Evolutionary conservation across 2,329 filamentous ascomycete genomes (phyloP), one percentile per base, ranked within the genome.

Genomic region (Karstenula rhodostoma): DNA sequence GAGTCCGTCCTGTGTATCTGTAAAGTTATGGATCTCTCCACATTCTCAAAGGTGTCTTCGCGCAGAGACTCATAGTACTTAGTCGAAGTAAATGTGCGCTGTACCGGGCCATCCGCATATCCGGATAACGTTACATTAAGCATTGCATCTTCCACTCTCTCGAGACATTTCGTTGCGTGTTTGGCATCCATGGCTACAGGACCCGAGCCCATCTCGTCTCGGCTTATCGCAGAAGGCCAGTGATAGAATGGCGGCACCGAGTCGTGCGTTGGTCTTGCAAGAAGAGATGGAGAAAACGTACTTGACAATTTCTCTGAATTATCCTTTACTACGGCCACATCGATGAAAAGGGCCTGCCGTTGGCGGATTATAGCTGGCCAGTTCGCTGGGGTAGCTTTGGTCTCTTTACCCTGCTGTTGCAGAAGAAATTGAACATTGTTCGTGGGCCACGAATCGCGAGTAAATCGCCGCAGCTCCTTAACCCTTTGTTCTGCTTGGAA

Each of bases 401-500:
- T 57, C n/a, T 57, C 61, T 2, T 52, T 27, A 5, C 52, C 61
- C 9, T 59, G 42, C 8, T 43, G 22, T 37, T 23, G 1, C 25
- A 72, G 37, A 4, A 62, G 52, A 17, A 58, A 12, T 23, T 59
- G 25, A 42, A 43, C 10, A 33, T 22, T 3, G 27, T 15, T 43
- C 4, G n/a, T 3, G n/a, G 35, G 4, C 43, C 29, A 32, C 13
- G 27, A 22, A 10, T 29, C 25, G 10, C 50, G 32, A 3, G 48
- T 46, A 3, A 37, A 56, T 9, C 53, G 56, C 22, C 43, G 66
- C 51, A 74, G 42, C 33, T 74, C 70, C 19, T 58, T 58, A 4
- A 73, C 27, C 29, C 56, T 72, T 48, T 73, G 69, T 44, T 76
- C 73, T 49, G 75, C 55, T 44, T 77, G 69, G 22, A 77, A 73